Conservation (phyloP, 805 yeast species). For the Candida argentea region DNA sequence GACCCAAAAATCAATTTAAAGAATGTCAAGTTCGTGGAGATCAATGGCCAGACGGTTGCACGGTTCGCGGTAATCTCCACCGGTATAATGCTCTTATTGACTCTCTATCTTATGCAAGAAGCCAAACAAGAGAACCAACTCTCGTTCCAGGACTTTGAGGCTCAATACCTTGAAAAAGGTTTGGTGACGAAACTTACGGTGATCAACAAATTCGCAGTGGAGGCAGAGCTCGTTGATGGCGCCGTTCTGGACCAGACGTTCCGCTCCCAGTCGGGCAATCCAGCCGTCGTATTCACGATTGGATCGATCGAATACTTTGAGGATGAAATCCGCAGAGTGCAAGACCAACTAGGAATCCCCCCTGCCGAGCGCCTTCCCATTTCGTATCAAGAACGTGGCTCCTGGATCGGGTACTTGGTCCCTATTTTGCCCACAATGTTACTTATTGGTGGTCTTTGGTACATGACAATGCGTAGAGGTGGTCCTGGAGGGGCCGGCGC, state of each 20-base stretch:
- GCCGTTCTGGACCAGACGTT: conserved; percentile 33
- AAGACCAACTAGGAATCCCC: conserved; percentile 60
- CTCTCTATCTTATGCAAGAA: conserved; percentile 8
- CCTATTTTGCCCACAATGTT: conserved; percentile 76
- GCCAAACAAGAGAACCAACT: conserved; percentile 18
- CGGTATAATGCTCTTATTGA: conserved; percentile 11
- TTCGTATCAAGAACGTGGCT: conserved; percentile 57
- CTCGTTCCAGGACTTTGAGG: conserved; percentile 76
- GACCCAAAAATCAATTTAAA: conserved; percentile 18
- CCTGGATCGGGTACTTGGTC: conserved; percentile 50
- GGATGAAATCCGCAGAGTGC: conserved; percentile 66
- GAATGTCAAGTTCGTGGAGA: conserved; percentile 21
- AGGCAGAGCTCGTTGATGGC: conserved; percentile 48
- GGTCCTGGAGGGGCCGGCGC: conserved; percentile 36
- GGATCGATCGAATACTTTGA: conserved; percentile 84
- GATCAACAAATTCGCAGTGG: conserved; percentile 62
- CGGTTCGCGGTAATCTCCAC: conserved; percentile 7
- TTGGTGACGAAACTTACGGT: conserved; percentile 66
- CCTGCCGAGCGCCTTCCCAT: conserved; percentile 69
- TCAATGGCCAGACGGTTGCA: conserved; percentile 7
- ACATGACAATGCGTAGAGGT: conserved; percentile 47
- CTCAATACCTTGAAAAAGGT: conserved; percentile 69
- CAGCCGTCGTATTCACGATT: conserved; percentile 65
- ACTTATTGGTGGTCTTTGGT: conserved; percentile 69
- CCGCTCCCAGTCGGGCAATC: conserved; percentile 23